Evolutionary conservation across 208 protist species (phyloP).

Genomic region (Wallacemonas sp.): DNA sequence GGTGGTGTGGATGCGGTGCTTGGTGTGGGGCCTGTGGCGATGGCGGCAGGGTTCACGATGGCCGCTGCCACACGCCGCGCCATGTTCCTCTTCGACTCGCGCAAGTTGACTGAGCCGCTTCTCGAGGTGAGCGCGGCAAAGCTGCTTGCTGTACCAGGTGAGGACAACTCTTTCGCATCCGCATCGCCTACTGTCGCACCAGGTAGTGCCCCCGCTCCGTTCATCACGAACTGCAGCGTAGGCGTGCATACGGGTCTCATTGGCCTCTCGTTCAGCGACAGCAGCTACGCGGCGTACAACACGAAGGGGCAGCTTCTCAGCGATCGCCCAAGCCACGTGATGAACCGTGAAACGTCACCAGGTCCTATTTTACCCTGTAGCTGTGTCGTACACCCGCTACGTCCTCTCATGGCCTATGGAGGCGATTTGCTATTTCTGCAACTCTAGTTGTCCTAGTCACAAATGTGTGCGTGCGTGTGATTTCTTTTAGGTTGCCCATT

Average conservation of each 20-base stretch:
- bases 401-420: conserved; percentile 67
- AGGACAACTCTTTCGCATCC: neutral
- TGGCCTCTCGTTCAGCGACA: conserved; percentile 67
- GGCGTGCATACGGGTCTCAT: conserved; percentile 79
- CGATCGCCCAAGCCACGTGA: conserved; percentile 46
- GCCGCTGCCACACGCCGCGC: conserved; percentile 50
- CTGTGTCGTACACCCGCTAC: conserved; percentile 75
- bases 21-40: conserved; percentile 33
- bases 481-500: conserved; percentile 5
- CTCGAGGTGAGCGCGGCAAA: conserved; percentile 28
- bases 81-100: conserved; percentile 74
- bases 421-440: conserved; percentile 79
- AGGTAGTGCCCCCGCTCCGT: conserved; percentile 13
- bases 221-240: conserved; percentile 58
- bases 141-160: conserved; percentile 16
- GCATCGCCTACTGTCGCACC: neutral
- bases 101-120: conserved; percentile 58
- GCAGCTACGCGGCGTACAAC: conserved; percentile 78
- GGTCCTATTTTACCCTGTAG: conserved; percentile 36
- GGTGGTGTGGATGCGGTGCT: conserved; percentile 30
- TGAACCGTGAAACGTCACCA: conserved; percentile 18
- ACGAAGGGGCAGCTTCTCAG: conserved; percentile 56
- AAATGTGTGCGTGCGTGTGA: conserved; percentile 2
- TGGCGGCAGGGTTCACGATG: conserved; percentile 45
- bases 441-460: conserved; percentile 20